A percentile compares a stretch with the other conserved stretches of the same genome.
phyloP scores from a whole-genome alignment of 495 filamentous ascomycete genomes.

The Tuber aestivum region DNA sequence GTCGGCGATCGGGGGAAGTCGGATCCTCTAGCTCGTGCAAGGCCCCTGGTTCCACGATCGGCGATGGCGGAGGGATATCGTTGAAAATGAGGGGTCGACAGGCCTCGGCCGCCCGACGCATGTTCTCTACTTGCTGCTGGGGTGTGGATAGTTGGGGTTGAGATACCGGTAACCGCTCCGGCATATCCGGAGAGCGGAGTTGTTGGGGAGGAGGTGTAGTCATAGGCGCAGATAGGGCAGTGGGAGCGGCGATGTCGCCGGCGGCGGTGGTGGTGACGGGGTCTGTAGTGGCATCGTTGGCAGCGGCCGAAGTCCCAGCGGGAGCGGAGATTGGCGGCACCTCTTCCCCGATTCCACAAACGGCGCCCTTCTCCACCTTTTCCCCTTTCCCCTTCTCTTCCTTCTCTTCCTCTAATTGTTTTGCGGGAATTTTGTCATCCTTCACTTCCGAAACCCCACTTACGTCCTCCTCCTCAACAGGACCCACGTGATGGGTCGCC shows the following conservation, averaged over 20 bases:
- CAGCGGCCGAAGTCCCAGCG: background rate
- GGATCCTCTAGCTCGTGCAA: constrained; percentile 34
- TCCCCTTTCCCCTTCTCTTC: background rate
- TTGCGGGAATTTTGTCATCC: constrained; percentile 11
- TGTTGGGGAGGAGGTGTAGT: constrained; percentile 3
- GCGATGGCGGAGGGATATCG: constrained; percentile 30
- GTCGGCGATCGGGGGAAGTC: constrained; percentile 21
- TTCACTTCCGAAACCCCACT: background rate
- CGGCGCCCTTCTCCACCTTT: background rate
- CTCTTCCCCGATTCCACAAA: background rate
- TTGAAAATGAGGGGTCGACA: background rate
- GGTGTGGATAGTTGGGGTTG: background rate
- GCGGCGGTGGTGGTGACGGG: background rate
- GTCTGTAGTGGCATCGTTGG: background rate
- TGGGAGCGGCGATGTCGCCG: background rate
- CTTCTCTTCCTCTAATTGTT: background rate
- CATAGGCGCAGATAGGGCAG: background rate
- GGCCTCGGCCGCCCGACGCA: background rate
- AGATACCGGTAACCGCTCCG: background rate
- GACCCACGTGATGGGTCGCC: background rate
- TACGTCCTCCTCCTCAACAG: background rate
- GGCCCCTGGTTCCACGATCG: constrained; percentile 34
- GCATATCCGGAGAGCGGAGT: constrained; percentile 5
- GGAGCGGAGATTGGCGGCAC: background rate
- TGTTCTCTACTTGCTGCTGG: background rate